These are phyloP conservation scores for Quercus suber DNA, from an alignment of 306 rosid genomes.

Conservation along the genomic window DNA sequence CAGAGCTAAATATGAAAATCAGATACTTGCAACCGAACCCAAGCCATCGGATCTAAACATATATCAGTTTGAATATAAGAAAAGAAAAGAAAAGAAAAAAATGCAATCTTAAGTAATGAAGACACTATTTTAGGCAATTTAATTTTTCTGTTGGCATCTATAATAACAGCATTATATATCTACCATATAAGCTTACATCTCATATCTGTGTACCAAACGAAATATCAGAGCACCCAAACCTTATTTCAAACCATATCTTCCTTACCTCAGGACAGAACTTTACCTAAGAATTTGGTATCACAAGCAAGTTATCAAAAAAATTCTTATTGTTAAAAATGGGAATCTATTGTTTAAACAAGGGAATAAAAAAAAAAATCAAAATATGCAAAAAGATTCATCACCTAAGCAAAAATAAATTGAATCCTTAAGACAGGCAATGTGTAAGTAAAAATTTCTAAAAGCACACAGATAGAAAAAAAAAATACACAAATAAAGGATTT, in stretches of 20 bases:
- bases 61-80: neutral
- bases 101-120: neutral
- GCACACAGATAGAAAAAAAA: neutral
- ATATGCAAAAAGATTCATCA: neutral
- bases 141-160: neutral
- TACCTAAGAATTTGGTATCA: neutral
- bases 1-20: neutral
- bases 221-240: neutral
- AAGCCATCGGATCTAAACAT: neutral
- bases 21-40: neutral
- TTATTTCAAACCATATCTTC: neutral
- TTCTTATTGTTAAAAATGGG: neutral
- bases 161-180: neutral
- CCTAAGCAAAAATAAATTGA: too few relatives aligned
- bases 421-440: too few relatives aligned
- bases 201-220: neutral
- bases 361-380: too few relatives aligned
- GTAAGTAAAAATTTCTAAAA: neutral
- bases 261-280: neutral
- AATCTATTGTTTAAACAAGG: neutral
- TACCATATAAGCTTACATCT: neutral
- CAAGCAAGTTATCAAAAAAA: neutral
- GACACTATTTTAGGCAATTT: neutral
- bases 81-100: neutral
- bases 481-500: neutral